Conservation (phyloP, 306 rosid genomes). For the Vachellia collinsii region DNA sequence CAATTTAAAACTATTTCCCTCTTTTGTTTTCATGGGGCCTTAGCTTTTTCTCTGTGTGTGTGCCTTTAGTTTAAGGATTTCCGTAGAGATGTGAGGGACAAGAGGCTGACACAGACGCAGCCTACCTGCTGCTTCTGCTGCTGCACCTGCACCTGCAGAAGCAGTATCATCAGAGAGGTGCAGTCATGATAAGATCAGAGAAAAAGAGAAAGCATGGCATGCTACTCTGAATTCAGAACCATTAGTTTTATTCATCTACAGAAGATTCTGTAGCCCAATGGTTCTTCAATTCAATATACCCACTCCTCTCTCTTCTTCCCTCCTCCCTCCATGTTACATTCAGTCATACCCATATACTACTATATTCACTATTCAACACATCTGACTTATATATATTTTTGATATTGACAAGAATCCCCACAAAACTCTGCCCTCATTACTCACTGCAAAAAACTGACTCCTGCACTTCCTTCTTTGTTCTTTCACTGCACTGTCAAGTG, state of each 20-base stretch:
- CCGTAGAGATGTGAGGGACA: conserved; percentile 92
- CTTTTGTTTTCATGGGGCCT: conserved; percentile 37
- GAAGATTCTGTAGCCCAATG: conserved; percentile 87
- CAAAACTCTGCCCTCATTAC: not conserved
- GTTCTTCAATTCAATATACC: conserved; percentile 51
- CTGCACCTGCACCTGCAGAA: conserved; percentile 50
- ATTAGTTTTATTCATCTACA: conserved; percentile 83
- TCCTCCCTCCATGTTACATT: not conserved
- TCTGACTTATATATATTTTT: too few species aligned
- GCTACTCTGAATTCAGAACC: conserved; percentile 81
- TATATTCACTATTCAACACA: too few species aligned
- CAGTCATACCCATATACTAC: too few species aligned
- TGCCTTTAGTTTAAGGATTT: conserved; percentile 77
- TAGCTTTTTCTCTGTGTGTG: conserved; percentile 17
- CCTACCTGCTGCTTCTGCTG: conserved; percentile 47
- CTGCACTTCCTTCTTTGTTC: not conserved
- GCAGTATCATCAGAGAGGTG: conserved; percentile 74
- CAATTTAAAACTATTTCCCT: conserved; percentile 42
- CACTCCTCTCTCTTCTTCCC: not conserved
- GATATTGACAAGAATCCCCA: not conserved
- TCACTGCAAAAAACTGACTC: conserved; percentile 20
- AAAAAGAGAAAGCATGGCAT: conserved; percentile 56
- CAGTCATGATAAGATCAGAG: conserved; percentile 75
- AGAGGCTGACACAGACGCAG: conserved; percentile 52
- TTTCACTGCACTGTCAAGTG: conserved; percentile 31